phyloP scores from a whole-genome alignment of 2,329 filamentous ascomycete species.

The Aureobasidium sp. region DNA sequence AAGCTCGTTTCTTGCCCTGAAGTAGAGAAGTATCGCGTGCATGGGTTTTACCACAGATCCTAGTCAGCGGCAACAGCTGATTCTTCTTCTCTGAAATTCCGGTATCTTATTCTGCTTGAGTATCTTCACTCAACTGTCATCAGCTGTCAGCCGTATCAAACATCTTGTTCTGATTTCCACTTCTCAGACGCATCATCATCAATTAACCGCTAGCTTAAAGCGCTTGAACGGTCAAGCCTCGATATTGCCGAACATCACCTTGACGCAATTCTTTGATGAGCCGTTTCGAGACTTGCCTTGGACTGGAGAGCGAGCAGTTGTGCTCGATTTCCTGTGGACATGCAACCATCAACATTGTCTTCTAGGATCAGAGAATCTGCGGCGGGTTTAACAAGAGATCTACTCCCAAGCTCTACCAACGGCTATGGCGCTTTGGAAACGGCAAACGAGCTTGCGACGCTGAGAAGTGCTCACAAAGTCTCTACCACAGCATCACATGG shows the following conservation, averaged over 20 bases:
- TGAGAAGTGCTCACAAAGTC: constrained; percentile 4
- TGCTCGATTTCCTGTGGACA: neutral
- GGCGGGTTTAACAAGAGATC: neutral
- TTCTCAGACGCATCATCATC: neutral
- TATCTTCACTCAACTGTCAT: neutral
- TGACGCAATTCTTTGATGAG: neutral
- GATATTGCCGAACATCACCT: neutral
- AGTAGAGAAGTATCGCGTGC: constrained; percentile 6
- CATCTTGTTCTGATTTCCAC: neutral
- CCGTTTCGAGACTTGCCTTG: neutral
- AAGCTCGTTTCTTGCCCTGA: constrained; percentile 8
- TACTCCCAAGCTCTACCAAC: neutral
- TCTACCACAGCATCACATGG: neutral
- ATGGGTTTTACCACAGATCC: neutral
- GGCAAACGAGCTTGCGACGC: constrained; percentile 2
- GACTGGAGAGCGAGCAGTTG: neutral
- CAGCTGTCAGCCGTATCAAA: too few species aligned
- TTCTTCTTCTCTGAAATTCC: neutral
- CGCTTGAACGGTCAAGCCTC: neutral
- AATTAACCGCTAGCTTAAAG: too few species aligned
- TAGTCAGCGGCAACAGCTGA: neutral
- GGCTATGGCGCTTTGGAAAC: neutral
- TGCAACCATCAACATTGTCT: neutral
- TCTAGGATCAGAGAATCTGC: constrained; percentile 1
- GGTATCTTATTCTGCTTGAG: neutral